phyloP scores from a whole-genome alignment of 306 rosid species.

The Dicorynia guianensis region DNA sequence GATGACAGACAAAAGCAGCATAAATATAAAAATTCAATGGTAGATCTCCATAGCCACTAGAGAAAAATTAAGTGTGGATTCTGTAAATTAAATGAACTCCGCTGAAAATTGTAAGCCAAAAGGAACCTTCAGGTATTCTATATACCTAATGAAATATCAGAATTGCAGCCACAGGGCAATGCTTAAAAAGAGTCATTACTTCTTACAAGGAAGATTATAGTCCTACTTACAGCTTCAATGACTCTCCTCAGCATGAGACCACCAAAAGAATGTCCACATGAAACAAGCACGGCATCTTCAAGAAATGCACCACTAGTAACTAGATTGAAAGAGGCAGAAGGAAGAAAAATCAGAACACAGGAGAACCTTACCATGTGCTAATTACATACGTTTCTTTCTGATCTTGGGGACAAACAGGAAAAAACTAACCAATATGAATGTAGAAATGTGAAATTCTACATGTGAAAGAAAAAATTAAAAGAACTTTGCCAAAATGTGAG shows the following conservation, averaged over 20 bases:
- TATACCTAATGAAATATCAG: not conserved
- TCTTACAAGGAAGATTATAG: conserved; percentile 36
- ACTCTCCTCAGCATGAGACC: conserved; percentile 96
- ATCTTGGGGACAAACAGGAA: conserved; percentile 2
- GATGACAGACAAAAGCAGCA: conserved; percentile 1
- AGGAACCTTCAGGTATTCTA: not conserved
- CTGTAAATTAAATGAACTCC: not conserved
- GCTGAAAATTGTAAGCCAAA: not conserved
- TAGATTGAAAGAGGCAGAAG: conserved; percentile 22
- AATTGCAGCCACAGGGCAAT: not conserved
- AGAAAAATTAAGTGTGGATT: not conserved
- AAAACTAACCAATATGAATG: conserved; percentile 7
- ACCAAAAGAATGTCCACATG: conserved; percentile 99
- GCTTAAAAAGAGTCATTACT: conserved; percentile 26
- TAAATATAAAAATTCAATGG: not conserved
- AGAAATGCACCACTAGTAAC: conserved; percentile 81
- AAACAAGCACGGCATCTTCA: conserved; percentile 93
- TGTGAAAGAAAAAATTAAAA: not conserved
- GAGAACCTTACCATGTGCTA: conserved; percentile 24
- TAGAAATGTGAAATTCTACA: conserved; percentile 27
- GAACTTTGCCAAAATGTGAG: conserved; percentile 3
- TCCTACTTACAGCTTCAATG: conserved; percentile 77
- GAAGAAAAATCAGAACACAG: conserved; percentile 36
- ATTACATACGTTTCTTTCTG: conserved; percentile 21
- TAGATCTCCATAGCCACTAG: not conserved